These are phyloP conservation scores for Agaricus sinodeliciosus DNA, from an alignment of 768 basidiomycete species.

Conservation along the genomic window DNA sequence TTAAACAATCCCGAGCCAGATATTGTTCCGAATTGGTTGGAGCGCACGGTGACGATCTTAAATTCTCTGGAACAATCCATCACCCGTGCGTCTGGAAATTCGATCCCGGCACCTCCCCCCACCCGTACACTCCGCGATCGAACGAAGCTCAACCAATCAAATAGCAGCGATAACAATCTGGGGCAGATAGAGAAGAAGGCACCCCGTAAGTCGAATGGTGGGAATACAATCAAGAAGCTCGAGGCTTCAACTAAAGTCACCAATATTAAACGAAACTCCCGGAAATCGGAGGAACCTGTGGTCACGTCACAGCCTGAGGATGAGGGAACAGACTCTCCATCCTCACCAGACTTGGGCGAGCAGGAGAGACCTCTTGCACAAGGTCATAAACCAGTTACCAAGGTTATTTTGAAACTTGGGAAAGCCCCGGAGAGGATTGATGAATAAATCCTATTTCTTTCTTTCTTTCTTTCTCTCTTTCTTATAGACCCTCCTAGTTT, in stretches of 20 bases:
- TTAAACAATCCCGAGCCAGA: conserved; percentile 18
- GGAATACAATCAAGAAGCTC: neutral
- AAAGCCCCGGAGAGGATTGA: conserved; percentile 25
- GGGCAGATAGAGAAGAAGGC: conserved; percentile 2
- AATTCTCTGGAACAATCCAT: conserved; percentile 31
- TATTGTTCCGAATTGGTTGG: conserved; percentile 48
- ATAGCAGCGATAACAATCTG: neutral
- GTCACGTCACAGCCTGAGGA: conserved; percentile 14
- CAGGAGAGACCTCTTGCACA: conserved; percentile 11
- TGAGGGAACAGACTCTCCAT: conserved; percentile 9
- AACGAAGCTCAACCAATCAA: conserved; percentile 33
- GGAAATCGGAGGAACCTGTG: conserved; percentile 9
- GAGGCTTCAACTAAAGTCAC: neutral
- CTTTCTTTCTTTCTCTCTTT: neutral
- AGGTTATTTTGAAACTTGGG: conserved; percentile 51
- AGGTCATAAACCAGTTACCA: conserved; percentile 40
- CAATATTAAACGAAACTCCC: conserved; percentile 2
- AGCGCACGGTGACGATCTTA: conserved; percentile 46
- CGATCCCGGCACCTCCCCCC: conserved; percentile 22
- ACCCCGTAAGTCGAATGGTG: conserved; percentile 1
- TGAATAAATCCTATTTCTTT: neutral
- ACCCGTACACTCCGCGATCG: conserved; percentile 48
- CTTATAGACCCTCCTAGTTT: neutral
- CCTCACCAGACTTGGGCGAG: conserved; percentile 4
- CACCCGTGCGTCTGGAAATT: conserved; percentile 15